phyloP scores from a whole-genome alignment of 352 stramenopile species.

The Hyaloperonospora arabidopsidis region DNA sequence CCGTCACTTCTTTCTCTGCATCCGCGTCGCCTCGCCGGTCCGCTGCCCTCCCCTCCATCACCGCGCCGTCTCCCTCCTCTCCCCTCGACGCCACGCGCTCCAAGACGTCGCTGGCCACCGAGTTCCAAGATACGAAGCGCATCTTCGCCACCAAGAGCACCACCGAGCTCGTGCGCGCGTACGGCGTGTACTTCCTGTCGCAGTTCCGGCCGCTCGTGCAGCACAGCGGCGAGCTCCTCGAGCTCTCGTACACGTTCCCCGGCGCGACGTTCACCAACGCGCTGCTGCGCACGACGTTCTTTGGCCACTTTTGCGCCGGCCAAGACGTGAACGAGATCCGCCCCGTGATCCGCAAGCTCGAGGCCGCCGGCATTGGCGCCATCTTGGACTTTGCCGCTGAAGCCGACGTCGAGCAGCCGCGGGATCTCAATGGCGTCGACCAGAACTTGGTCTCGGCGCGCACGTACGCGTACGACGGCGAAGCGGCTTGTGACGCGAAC shows the following conservation, averaged over 20 bases:
- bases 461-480: slow-evolving; percentile 94
- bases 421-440: slow-evolving; percentile 65
- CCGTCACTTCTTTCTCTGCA: slow-evolving; percentile 4
- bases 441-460: slow-evolving; percentile 83
- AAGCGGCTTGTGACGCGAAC: slow-evolving; percentile 90
- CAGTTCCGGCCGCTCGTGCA: slow-evolving; percentile 81
- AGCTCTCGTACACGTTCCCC: slow-evolving; percentile 72
- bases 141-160: slow-evolving; percentile 83
- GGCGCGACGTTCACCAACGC: slow-evolving; percentile 83
- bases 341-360: slow-evolving; percentile 68
- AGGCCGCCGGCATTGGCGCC: slow-evolving; percentile 79
- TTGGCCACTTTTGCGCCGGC: slow-evolving; percentile 95
- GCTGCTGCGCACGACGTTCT: slow-evolving; percentile 91
- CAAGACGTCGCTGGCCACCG: slow-evolving; percentile 16
- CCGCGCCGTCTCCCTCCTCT: slow-evolving; percentile 8
- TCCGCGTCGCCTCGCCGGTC: slow-evolving; percentile 13
- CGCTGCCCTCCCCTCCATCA: slow-evolving; percentile 10
- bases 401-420: slow-evolving; percentile 78
- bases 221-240: slow-evolving; percentile 81
- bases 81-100: slow-evolving; percentile 5
- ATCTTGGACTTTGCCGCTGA: slow-evolving; percentile 98
- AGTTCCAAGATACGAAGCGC: slow-evolving; percentile 73
- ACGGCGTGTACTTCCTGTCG: slow-evolving; percentile 84
- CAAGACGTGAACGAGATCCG: slow-evolving; percentile 83
- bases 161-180: slow-evolving; percentile 78